Base-by-base conservation (phyloP, 768 basidiomycete genomes). In the Galerina marginata region DNA sequence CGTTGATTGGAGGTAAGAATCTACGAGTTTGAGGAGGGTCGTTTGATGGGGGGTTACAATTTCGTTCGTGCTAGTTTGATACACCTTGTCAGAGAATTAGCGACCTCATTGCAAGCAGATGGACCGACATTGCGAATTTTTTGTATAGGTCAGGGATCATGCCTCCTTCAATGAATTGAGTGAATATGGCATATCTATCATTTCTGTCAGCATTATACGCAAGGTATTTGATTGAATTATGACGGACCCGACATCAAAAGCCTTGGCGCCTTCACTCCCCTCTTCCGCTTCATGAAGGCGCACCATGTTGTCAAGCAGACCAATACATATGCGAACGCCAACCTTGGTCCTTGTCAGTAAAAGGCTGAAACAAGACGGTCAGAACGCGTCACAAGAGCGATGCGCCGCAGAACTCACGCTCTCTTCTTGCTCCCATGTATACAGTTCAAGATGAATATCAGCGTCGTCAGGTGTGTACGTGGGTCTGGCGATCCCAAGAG, bases 11-110 rank as follows among this genome's bases (percentile, higher is more conserved):
- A 95, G 77, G 69, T 92, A 90, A 1, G 93, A 91, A 70, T 96
- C 95, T 11, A 95, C 77, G 14, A 96, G 79, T 73, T 95, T 96
- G 59, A 97, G 84, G 10, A 96, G 76, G n/a, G 86, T 91, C 4
- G 88, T 93, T 72, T 96, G 95, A 65, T 91, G 88, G 0, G 94
- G 92, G 5, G 92, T 86, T 42, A 95, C 83, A 11, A 87, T 80
- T 74, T 95, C 93, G 47, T 83, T 86, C 23, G 75, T 61, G 59
- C 92, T 92, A 71, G 36, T 50, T 40, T 36, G 46, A 39, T 5
- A 33, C 29, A 33, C 29, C 29, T 33, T 2, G 46, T 37, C 46
- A 40, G 64, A 47, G 20, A 53, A 23, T 23, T 11, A 38, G 49
- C 6, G 25, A 37, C 16, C 3, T 9, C 25, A 16, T 4, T 14